Base-by-base conservation (phyloP, 2,329 filamentous ascomycete species). In the Claviceps lovelessii region DNA sequence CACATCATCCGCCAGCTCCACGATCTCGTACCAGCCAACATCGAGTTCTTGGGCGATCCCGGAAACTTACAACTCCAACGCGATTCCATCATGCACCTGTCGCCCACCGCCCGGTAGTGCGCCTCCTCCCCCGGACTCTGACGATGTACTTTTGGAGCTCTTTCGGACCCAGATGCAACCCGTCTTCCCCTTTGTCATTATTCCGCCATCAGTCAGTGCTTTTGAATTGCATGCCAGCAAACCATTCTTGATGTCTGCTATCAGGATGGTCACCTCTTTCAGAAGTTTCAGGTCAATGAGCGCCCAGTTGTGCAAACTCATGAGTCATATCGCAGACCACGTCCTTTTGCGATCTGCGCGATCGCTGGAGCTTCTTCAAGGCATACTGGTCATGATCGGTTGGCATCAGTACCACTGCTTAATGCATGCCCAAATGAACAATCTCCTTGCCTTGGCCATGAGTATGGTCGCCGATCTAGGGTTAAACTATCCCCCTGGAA, bases 331-430 rank as follows among this genome's bases (percentile, higher is more conserved):
- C 13, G 68, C 73, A 2, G 74, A 79, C 35, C 67, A 72, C 55
- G 71, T 78, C 68, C 63, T 79, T 13, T 68, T 78, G 47, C 68
- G 73, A 1, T 75, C 73, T 0, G 73, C 76, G 53, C 65, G 75
- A 17, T 78, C 76, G 0, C 58, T 79, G 11, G 77, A 79, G 55
- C 61, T 79, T 2, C 62, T 79, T 0, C 68, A 74, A 54, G 73
- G 75, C 0, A 70, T 79, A 3, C 61, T 79, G 3, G 69, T 78
- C 0, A 70, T 78, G 31, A 58, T 76, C 2, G 72, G 72, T 0
- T 79, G 72, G 69, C 77, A 78, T 54, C 76, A 79, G 49, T 75
- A 79, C 52, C 76, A 79, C 60, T 79, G 76, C 58, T 70, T 77
- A 57, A 69, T 74, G 62, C 76, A 79, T 52, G 69, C 72, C 0